Conservation (phyloP, 1,139 yeast species). For the Scheffersomyces illinoinensis region DNA sequence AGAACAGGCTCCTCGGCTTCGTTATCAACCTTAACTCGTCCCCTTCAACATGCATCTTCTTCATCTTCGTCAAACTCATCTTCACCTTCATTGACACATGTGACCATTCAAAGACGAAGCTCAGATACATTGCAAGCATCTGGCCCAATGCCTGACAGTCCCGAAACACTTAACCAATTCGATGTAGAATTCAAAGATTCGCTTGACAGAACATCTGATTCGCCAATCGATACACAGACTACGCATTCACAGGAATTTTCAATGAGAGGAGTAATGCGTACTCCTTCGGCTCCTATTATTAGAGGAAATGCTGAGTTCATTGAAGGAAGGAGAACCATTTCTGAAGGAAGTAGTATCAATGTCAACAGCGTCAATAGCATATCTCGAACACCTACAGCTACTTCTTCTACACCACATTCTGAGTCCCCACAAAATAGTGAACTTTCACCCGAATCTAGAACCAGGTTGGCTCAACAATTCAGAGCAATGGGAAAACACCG, state of each 20-base stretch:
- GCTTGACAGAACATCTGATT: not conserved
- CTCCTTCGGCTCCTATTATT: constrained; percentile 17
- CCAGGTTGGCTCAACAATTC: constrained; percentile 52
- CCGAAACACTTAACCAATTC: not conserved
- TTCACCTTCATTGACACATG: not conserved
- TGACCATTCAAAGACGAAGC: not conserved
- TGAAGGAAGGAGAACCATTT: constrained; percentile 4
- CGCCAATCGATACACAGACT: not conserved
- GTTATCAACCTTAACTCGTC: not conserved
- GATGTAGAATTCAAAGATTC: not conserved
- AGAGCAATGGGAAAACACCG: constrained; percentile 61
- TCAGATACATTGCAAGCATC: not conserved
- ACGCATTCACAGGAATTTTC: not conserved
- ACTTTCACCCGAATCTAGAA: constrained; percentile 45
- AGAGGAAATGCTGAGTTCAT: constrained; percentile 6
- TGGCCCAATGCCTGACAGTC: not conserved
- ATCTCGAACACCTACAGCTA: not conserved
- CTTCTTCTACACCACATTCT: not conserved
- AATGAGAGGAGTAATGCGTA: constrained; percentile 5
- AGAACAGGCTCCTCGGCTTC: not conserved
- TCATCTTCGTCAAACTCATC: not conserved
- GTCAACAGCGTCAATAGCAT: constrained; percentile 5
- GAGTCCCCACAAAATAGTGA: constrained; percentile 6
- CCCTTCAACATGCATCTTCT: not conserved
- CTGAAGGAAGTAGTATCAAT: constrained; percentile 9